Evolutionary conservation across 495 filamentous ascomycete genomes (phyloP), one percentile per base, ranked within the genome.

Genomic region (Talaromyces stipitatus): DNA sequence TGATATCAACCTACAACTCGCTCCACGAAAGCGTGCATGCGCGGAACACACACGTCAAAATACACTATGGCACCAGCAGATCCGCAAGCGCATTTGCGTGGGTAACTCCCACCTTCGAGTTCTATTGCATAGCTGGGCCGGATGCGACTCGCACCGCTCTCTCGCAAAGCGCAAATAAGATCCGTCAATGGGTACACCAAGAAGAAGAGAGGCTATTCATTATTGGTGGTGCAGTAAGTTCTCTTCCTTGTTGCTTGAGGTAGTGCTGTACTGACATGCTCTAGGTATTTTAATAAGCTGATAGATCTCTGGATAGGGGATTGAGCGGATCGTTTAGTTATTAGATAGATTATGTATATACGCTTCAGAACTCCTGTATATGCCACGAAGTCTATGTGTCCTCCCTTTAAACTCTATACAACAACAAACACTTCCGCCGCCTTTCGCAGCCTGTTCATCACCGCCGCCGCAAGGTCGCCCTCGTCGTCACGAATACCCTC

Each of bases 161-260:
- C 54, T 88, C 90, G 18, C 87, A 92, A 69, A 88, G 87, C 18
- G 95, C 91, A 11, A 94, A 89, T 59, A 85, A 87, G 66, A 81
- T 97, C 33, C 83, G 91, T 7, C 86, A 89, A 64, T 99, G 92
- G 92, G 85, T 91, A 3, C 84, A 87, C 59, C 78, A 84, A 55
- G 92, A 97, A 67, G 94, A 97, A 70, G 90, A 97, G 64, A 78
- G 94, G 58, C 65, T 97, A 7, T 99, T 97, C 67, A 95, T 98
- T 50, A 91, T 96, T 65, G 92, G 92, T 2, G 92, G 92, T 5
- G 92, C 91, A 14, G 91, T 94, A 67, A 63, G 79, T 55, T 3
- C 2, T 3, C 1, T 6, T 43, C 26, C 2, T 1, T 11, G 12
- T 28, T 28, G 14, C 5, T 45, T 14, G 14, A 9, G 12, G n/a